Evolutionary conservation across 2,329 filamentous ascomycete species (phyloP), one percentile per base, ranked within the genome.

Genomic region (Berkeleyomyces rouxiae): DNA sequence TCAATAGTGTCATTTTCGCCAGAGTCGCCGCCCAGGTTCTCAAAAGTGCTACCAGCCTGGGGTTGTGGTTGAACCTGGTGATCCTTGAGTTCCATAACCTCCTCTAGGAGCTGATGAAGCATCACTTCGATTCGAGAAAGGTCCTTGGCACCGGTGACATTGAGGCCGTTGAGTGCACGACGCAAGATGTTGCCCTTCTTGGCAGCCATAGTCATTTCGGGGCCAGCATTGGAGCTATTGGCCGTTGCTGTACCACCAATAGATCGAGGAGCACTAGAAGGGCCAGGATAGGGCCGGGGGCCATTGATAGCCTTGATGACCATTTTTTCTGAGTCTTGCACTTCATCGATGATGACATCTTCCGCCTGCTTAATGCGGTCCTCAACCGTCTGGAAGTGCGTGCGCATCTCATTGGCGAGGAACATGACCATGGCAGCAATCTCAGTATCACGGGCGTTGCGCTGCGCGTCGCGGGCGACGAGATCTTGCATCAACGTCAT

Each of bases 401-500:
- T 95, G 67, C 92, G 89, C 91, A 97, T 97, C 74, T 99, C 93
- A 10, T 93, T 86, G 3, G 93, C 92, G 62, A 90, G 91, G 65
- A 92, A 86, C 65, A 99, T 93, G 40, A 99, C 82, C 0, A 93
- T 92, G 57, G 96, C 89, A 16, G 99, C 78, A 62, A 99, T 96
- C 73, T 99, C 93, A 0, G 93, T 97, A 69, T 99, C 93, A 53
- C 93, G 83, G 55, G 93, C 93, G 73, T 93, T 97, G 65, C 93
- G 86, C 74, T 97, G 92, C 47, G 92, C 93, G 75, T 99, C 93
- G 43, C 93, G 87, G 66, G 97, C 93, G 71, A 95, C 97, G 66
- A 99, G 84, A 73, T 99, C 93, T 71, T 99, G 92, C 93, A 99
- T 99, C 65, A 99, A 77, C 33, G 92, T 90, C 66, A 99, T 87